phyloP scores from a whole-genome alignment of 495 filamentous ascomycete genomes.

The Monascus purpureus region DNA sequence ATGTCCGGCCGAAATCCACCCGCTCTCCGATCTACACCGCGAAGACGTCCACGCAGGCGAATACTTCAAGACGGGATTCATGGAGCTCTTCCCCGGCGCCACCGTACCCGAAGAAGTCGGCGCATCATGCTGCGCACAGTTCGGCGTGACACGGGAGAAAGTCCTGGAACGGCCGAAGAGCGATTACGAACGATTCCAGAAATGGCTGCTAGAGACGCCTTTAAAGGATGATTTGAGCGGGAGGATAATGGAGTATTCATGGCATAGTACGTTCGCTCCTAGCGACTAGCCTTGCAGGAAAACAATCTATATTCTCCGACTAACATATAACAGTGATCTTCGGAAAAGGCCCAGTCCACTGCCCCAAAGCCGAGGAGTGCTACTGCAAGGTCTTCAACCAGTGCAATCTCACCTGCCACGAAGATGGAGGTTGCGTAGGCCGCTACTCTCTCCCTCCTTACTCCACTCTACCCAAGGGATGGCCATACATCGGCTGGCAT shows the following conservation, averaged over 20 bases:
- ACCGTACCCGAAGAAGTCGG: constrained; percentile 37
- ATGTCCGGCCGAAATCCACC: constrained; percentile 46
- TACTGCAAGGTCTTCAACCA: constrained; percentile 52
- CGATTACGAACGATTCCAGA: constrained; percentile 42
- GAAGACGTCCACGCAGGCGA: constrained; percentile 32
- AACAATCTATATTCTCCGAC: constrained; percentile 4
- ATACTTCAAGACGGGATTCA: constrained; percentile 39
- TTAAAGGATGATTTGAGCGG: constrained; percentile 45
- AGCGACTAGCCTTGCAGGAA: neutral
- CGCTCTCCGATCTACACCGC: constrained; percentile 26
- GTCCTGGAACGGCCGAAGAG: constrained; percentile 31
- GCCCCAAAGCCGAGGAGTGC: constrained; percentile 41
- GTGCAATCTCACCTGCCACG: constrained; percentile 35
- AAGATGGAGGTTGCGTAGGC: constrained; percentile 20
- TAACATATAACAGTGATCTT: constrained; percentile 27
- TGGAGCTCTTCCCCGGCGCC: constrained; percentile 37
- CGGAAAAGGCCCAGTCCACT: constrained; percentile 37
- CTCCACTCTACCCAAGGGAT: constrained; percentile 32
- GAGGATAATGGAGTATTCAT: constrained; percentile 60
- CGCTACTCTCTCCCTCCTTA: constrained; percentile 35
- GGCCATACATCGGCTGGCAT: constrained; percentile 39
- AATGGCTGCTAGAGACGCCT: constrained; percentile 45
- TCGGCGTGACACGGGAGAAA: constrained; percentile 46
- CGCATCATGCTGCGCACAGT: constrained; percentile 58
- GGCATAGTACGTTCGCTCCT: constrained; percentile 39